These are phyloP conservation scores for Juncus effusus DNA, from an alignment of 176 grass and related monocot species.

Conservation along the genomic window DNA sequence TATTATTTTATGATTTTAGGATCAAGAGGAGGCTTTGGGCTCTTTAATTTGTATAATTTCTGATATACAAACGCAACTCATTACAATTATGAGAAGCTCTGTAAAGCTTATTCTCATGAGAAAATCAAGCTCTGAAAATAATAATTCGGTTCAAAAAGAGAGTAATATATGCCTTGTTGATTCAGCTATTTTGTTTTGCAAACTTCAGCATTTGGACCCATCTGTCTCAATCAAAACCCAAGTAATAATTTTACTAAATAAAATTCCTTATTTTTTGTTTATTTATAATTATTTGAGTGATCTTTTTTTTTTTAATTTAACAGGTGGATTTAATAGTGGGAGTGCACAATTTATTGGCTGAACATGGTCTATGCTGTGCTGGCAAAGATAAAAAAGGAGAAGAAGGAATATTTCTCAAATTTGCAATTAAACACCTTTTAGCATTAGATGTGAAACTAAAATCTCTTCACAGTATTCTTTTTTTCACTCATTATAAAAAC, in stretches of 20 bases:
- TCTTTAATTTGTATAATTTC: conserved; percentile 52
- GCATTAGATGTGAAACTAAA: conserved; percentile 89
- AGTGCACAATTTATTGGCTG: conserved; percentile 92
- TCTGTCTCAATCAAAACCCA: conserved; percentile 78
- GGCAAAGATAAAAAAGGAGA: conserved; percentile 67
- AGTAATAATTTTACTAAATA: conserved; percentile 45
- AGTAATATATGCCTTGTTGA: conserved; percentile 67
- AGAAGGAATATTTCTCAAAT: conserved; percentile 90
- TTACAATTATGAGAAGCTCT: conserved; percentile 67
- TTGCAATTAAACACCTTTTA: conserved; percentile 95
- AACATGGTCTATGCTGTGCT: conserved; percentile 90
- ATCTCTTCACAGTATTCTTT: conserved; percentile 62
- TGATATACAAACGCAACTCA: conserved; percentile 78
- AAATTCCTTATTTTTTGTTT: conserved; percentile 6
- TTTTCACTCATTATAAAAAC: background rate
- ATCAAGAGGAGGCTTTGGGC: conserved; percentile 45
- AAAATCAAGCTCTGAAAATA: conserved; percentile 50
- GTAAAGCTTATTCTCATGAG: conserved; percentile 66
- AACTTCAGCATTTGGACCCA: conserved; percentile 88
- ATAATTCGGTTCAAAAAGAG: conserved; percentile 64
- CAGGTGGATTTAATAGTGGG: conserved; percentile 90
- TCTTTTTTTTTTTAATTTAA: conserved; percentile 6
- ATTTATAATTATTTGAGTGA: conserved; percentile 3
- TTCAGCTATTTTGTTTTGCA: conserved; percentile 90
- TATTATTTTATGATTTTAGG: conserved; percentile 45